Percentiles rank a stretch among this genome's conserved stretches.
These are phyloP conservation scores for Alternaria sp. DNA, from an alignment of 2,329 filamentous ascomycete genomes.

Conservation along the genomic window DNA sequence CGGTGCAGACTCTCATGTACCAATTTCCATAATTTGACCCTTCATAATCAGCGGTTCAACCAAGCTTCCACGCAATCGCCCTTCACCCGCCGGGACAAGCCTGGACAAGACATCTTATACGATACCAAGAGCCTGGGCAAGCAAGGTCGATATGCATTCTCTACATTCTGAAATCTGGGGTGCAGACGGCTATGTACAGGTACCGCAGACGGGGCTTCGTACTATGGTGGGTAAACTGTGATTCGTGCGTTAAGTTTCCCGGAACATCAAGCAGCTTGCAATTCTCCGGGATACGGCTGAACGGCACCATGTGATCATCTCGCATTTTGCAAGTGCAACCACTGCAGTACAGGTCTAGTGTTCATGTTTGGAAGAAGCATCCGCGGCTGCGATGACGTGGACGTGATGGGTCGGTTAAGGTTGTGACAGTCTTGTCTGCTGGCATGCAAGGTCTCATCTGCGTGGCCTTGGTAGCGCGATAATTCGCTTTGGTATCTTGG, in stretches of 20 bases:
- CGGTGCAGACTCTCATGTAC: neutral
- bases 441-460: slow-evolving; percentile 5
- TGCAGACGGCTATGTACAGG: slow-evolving; percentile 22
- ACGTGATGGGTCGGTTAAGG: slow-evolving; percentile 2
- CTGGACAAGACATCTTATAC: slow-evolving; percentile 34
- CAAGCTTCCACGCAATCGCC: slow-evolving; percentile 22
- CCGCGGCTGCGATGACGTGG: slow-evolving; percentile 8
- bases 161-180: slow-evolving; percentile 23
- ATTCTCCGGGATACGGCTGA: slow-evolving; percentile 18
- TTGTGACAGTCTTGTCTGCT: neutral
- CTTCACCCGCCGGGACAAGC: slow-evolving; percentile 41
- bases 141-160: slow-evolving; percentile 8
- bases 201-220: slow-evolving; percentile 2
- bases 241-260: slow-evolving; percentile 16
- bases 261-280: slow-evolving; percentile 6
- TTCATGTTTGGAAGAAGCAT: slow-evolving; percentile 3
- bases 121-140: slow-evolving; percentile 29
- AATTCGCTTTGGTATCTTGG: neutral
- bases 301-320: slow-evolving; percentile 11
- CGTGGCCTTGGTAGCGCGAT: neutral
- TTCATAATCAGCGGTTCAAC: slow-evolving; percentile 18
- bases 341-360: neutral
- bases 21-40: slow-evolving; percentile 1
- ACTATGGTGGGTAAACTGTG: slow-evolving; percentile 25
- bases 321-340: neutral